Conservation (phyloP, 1,284 basidiomycete species). For the Leccinum pachyderme region DNA sequence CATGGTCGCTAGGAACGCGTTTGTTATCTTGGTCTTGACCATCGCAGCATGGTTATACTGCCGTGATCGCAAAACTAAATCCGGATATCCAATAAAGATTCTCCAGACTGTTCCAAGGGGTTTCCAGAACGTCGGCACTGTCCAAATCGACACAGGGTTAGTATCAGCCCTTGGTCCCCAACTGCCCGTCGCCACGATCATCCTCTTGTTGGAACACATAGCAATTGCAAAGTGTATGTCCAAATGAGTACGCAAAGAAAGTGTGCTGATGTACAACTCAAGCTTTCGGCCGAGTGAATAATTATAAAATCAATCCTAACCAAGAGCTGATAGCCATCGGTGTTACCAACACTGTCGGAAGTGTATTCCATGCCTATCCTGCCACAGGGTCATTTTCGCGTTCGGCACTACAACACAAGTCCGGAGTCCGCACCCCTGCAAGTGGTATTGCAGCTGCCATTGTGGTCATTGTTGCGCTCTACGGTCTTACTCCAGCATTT, state of each 20-base stretch:
- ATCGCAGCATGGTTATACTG: slow-evolving; percentile 84
- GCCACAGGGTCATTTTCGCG: slow-evolving; percentile 98
- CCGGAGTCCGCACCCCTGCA: slow-evolving; percentile 91
- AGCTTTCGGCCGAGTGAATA: slow-evolving; percentile 94
- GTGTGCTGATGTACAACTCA: slow-evolving; percentile 14
- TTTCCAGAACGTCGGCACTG: slow-evolving; percentile 75
- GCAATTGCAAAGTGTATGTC: slow-evolving; percentile 84
- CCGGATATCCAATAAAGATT: slow-evolving; percentile 84
- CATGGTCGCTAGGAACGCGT: slow-evolving; percentile 81
- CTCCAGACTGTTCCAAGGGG: slow-evolving; percentile 82
- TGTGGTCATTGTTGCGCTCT: slow-evolving; percentile 91
- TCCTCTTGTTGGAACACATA: slow-evolving; percentile 95
- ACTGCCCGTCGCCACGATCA: slow-evolving; percentile 91
- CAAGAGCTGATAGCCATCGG: slow-evolving; percentile 98
- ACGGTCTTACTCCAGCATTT: slow-evolving; percentile 90
- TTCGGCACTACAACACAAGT: slow-evolving; percentile 94
- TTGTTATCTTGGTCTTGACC: slow-evolving; percentile 84
- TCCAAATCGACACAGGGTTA: slow-evolving; percentile 63
- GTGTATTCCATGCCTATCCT: slow-evolving; percentile 89
- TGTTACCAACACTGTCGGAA: slow-evolving; percentile 85
- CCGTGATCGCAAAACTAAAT: slow-evolving; percentile 53
- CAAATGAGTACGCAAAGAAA: background rate
- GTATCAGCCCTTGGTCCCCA: slow-evolving; percentile 72
- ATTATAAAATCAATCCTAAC: slow-evolving; percentile 97
- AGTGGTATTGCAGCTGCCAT: slow-evolving; percentile 88